phyloP scores from a whole-genome alignment of 768 basidiomycete species.

The Suillus bovinus region DNA sequence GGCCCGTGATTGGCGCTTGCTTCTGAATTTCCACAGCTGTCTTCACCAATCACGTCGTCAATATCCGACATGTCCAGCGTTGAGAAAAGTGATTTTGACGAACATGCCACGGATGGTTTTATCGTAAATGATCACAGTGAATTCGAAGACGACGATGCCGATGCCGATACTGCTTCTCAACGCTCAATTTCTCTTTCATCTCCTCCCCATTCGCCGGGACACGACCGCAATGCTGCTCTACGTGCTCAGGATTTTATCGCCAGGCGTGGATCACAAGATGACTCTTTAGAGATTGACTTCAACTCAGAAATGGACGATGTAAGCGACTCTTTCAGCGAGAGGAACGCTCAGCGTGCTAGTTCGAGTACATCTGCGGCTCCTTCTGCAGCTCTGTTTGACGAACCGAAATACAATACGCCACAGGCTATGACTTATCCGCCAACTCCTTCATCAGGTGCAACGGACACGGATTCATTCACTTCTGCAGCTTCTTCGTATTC shows the following conservation, averaged over 20 bases:
- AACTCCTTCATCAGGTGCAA: slow-evolving; percentile 41
- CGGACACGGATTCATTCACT: slow-evolving; percentile 57
- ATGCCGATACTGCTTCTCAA: slow-evolving; percentile 78
- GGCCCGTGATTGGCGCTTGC: not conserved
- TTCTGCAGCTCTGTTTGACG: slow-evolving; percentile 41
- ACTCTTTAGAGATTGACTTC: slow-evolving; percentile 54
- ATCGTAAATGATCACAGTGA: slow-evolving; percentile 7
- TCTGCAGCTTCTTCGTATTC: slow-evolving; percentile 58
- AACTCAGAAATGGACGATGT: slow-evolving; percentile 54
- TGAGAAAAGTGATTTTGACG: not conserved
- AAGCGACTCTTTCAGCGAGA: slow-evolving; percentile 46
- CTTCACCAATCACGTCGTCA: slow-evolving; percentile 2
- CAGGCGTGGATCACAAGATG: slow-evolving; percentile 45
- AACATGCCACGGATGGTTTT: slow-evolving; percentile 8
- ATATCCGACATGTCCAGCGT: slow-evolving; percentile 3
- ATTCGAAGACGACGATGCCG: slow-evolving; percentile 39
- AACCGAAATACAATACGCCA: slow-evolving; percentile 34
- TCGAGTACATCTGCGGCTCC: slow-evolving; percentile 54
- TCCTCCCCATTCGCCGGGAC: slow-evolving; percentile 53
- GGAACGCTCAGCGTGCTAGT: slow-evolving; percentile 39
- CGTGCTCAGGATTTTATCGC: slow-evolving; percentile 31
- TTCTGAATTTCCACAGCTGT: not conserved
- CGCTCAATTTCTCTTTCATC: slow-evolving; percentile 77
- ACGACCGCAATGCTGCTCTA: slow-evolving; percentile 27
- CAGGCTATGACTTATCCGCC: slow-evolving; percentile 59